Base-by-base conservation (phyloP, 2,329 filamentous ascomycete species). In the Biscogniauxia sp. region DNA sequence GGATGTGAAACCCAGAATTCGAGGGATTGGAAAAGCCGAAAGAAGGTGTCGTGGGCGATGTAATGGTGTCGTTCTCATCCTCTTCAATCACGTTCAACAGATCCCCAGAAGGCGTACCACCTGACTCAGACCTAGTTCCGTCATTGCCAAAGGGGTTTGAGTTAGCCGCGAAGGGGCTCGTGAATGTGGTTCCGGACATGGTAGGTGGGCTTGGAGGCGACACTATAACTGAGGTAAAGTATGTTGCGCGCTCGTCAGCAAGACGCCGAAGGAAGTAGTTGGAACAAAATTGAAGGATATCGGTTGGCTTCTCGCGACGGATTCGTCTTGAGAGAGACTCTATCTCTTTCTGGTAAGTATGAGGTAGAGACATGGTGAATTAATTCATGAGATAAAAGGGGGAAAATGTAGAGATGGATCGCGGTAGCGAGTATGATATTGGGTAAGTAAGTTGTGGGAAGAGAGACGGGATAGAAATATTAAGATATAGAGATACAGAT, bases 121-220 rank as follows among this genome's bases (percentile, higher is more conserved):
- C 83, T 80, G 51, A 71, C 63, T 62, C 77, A 75, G 28, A 69
- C 65, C 55, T 75, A 70, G 72, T 74, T 69, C 78, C 80, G 65
- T 80, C 78, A 65, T 78, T 79, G 61, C 89, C 88, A 70, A 93
- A 93, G 41, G 91, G 91, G 76, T 93, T 95, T 76, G 80, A 82
- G 68, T 86, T 85, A 56, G 81, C 80, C 76, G 84, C 85, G 66
- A 88, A 86, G 54, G 88, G 85, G 75, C 91, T 92, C 61, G 89
- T 90, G 77, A 96, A 95, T 70, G 81, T 86, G 71, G 84, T 88
- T 74, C 88, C 86, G 68, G 92, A 88, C 90, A 93, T 93, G 67
- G 67, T 75, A 62, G 74, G 71, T 60, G 72, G 71, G 69, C 65
- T 75, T 73, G 77, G 77, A 76, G 79, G 57, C 53, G 55, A 56